Evolutionary conservation across 306 rosid species (phyloP).

Genomic region (Nissolia schottii): DNA sequence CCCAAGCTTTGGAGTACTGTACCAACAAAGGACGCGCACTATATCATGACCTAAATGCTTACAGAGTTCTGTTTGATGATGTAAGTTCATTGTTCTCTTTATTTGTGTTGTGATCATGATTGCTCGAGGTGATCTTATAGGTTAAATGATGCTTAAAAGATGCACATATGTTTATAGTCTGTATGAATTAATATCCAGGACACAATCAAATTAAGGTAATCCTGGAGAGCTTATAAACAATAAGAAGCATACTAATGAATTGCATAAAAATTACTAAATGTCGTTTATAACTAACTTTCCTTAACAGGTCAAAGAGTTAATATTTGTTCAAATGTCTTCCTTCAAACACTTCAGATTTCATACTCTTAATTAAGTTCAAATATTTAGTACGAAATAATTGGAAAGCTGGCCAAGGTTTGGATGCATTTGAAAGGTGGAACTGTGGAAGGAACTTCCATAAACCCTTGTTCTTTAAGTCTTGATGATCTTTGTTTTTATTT

Average conservation of each 20-base stretch:
- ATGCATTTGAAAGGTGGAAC: background rate
- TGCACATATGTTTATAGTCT: background rate
- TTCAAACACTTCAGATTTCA: background rate
- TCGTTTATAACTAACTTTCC: background rate
- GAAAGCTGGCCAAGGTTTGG: background rate
- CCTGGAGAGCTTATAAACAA: background rate
- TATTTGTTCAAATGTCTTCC: background rate
- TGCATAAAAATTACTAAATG: slow-evolving; percentile 7
- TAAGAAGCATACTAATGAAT: background rate
- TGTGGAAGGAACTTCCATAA: background rate
- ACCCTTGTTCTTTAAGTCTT: background rate
- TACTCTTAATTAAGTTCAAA: background rate
- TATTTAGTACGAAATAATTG: background rate
- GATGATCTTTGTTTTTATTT: background rate
- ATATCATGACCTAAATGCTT: slow-evolving; percentile 94
- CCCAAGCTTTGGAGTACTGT: slow-evolving; percentile 94
- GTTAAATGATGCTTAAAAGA: background rate
- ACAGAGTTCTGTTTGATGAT: slow-evolving; percentile 85
- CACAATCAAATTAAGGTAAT: background rate
- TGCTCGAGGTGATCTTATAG: background rate
- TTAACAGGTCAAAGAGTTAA: background rate
- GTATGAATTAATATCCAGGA: background rate
- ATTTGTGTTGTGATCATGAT: slow-evolving; percentile 4
- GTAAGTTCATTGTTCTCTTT: slow-evolving; percentile 49
- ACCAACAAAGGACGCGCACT: slow-evolving; percentile 87